Conservation (phyloP, 2,329 filamentous ascomycete species). For the Arachnomyces sp. region DNA sequence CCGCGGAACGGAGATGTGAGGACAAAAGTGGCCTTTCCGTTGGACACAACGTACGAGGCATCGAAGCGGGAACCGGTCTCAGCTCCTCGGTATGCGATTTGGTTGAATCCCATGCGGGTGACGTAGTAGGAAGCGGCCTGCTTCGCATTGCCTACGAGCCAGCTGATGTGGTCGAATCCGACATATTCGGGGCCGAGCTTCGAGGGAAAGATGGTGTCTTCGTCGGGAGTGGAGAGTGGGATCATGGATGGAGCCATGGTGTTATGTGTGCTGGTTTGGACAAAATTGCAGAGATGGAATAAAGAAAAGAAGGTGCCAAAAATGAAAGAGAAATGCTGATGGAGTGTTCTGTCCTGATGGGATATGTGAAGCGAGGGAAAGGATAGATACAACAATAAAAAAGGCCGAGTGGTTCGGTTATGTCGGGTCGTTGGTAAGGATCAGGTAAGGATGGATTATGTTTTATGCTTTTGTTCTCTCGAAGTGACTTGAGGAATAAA, state of each 20-base stretch:
- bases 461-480: too few species aligned
- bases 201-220: constrained; percentile 15
- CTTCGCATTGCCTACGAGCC: constrained; percentile 92
- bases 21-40: constrained; percentile 70
- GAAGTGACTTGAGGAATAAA: too few species aligned
- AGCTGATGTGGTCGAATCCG: constrained; percentile 82
- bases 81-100: constrained; percentile 72
- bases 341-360: too few species aligned
- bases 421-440: too few species aligned
- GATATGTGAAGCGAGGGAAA: too few species aligned
- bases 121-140: constrained; percentile 83
- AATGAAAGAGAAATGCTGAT: too few species aligned
- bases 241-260: constrained; percentile 1
- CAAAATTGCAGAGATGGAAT: too few species aligned
- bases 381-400: too few species aligned
- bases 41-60: constrained; percentile 72
- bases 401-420: too few species aligned
- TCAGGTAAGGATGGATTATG: too few species aligned
- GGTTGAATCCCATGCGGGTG: constrained; percentile 71
- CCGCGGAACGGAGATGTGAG: constrained; percentile 73
- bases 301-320: too few species aligned
- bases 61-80: constrained; percentile 76
- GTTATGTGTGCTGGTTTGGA: too few species aligned
- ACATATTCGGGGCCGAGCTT: constrained; percentile 16
- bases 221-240: neutral